A percentile compares a stretch with the other conserved stretches of the same genome.
These are phyloP conservation scores for Epichloe uncinata DNA, from an alignment of 2,329 filamentous ascomycete genomes.

Conservation along the genomic window DNA sequence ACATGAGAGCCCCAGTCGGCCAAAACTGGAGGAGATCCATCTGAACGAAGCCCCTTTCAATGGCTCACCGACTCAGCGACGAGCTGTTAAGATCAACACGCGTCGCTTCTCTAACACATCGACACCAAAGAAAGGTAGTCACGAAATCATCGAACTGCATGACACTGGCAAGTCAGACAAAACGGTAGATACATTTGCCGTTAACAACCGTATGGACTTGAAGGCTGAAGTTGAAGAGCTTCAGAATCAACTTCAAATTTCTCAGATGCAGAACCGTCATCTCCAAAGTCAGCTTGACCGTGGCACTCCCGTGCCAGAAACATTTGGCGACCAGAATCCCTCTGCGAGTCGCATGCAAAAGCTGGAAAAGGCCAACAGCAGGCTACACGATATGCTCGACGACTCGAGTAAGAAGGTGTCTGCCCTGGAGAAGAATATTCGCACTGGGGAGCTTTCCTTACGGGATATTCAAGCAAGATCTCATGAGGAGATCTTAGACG, in stretches of 20 bases:
- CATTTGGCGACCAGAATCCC: constrained; percentile 64
- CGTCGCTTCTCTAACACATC: constrained; percentile 59
- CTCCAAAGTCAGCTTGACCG: constrained; percentile 78
- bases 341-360: constrained; percentile 75
- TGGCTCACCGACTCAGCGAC: constrained; percentile 60
- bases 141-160: constrained; percentile 42
- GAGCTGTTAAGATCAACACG: constrained; percentile 38
- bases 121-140: constrained; percentile 63
- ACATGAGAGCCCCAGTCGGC: constrained; percentile 57
- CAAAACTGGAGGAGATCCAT: constrained; percentile 77
- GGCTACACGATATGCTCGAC: constrained; percentile 87
- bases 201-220: constrained; percentile 81
- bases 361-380: constrained; percentile 80
- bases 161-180: constrained; percentile 77
- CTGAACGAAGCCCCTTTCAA: constrained; percentile 64
- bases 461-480: constrained; percentile 87
- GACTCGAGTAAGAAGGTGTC: constrained; percentile 90
- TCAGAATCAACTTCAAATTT: constrained; percentile 86
- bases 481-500: constrained; percentile 84
- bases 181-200: constrained; percentile 66
- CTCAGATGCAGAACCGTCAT: constrained; percentile 90
- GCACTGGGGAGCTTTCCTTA: constrained; percentile 73
- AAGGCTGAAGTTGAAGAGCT: constrained; percentile 83
- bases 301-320: constrained; percentile 47
- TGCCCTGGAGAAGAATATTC: constrained; percentile 72